Evolutionary conservation across 129 eudicot species (phyloP), one percentile per base, ranked within the genome.

Genomic region (Saposhnikovia divaricata): DNA sequence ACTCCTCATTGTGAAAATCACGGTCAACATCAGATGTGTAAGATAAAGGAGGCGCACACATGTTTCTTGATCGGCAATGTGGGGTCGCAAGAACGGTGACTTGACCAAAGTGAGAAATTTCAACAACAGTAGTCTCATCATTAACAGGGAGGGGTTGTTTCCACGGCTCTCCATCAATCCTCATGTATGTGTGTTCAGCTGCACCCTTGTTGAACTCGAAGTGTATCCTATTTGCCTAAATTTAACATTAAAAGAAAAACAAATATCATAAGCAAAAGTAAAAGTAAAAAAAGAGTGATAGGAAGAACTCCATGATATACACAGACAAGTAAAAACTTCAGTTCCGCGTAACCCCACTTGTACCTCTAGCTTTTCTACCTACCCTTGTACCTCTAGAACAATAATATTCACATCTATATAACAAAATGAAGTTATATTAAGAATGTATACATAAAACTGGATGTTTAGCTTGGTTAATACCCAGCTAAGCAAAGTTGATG

Each of bases 91-190:
- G 93, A 92, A 92, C 89, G 74, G 88, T 95, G 18, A 95, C 96
- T 55, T 87, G 91, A 38, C 96, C 84, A 53, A 77, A 87, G 79
- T 88, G 89, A 1, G 97, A 92, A 50, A 94, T 94, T 82, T 92
- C 97, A 23, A 94, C 91, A 65, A 89, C 87, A 16, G 89, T 92
- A 4, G 92, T 90, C 80, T 90, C 97, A 73, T 92, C 98, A 23
- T 90, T 87, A 14, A 75, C 81, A 7, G 97, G 98, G 37, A 91
- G 96, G 27, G 98, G 98, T 43, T 94, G 98, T 81, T 90, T 92
- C 97, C 98, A 94, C 7, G 98, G 98, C 69, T 94, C 98, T 43
- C 98, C 98, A 46, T 94, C 98, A 59, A 94, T 92, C 81, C 98
- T 85, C 98, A 94, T 94, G 78, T 73, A 94, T 44, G 98, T 90